Percentiles rank a stretch among this genome's conserved stretches.
These are phyloP conservation scores for Cryptomeria japonica DNA, from an alignment of 75 land plant species.

Conservation along the genomic window DNA sequence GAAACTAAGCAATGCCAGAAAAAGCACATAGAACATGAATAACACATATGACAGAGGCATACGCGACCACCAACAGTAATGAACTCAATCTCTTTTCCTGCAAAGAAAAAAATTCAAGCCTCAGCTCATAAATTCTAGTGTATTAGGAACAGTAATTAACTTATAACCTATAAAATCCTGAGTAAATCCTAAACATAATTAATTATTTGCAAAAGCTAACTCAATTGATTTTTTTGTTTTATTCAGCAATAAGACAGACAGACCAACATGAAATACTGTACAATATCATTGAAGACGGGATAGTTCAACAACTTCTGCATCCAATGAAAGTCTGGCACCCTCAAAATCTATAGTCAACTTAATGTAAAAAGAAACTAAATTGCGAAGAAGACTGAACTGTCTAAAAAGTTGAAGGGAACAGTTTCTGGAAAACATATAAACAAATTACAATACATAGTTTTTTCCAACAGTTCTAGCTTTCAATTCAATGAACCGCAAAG, in stretches of 20 bases:
- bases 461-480: no score
- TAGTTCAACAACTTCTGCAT: no score
- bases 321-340: background rate
- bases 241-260: background rate
- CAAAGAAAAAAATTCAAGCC: constrained; percentile 4
- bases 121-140: background rate
- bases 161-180: background rate
- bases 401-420: background rate
- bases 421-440: no score
- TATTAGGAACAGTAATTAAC: background rate
- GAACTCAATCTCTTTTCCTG: constrained; percentile 88
- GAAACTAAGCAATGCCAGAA: background rate
- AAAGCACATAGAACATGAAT: background rate
- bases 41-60: constrained; percentile 19
- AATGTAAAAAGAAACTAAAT: background rate
- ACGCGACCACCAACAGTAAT: constrained; percentile 96
- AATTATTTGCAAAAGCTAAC: background rate
- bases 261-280: background rate
- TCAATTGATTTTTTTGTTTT: background rate
- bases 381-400: background rate
- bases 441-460: no score
- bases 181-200: background rate
- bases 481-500: no score
- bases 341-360: background rate
- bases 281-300: no score